Base-by-base conservation (phyloP, 495 filamentous ascomycete species). In the Aspergillus taichungensis region DNA sequence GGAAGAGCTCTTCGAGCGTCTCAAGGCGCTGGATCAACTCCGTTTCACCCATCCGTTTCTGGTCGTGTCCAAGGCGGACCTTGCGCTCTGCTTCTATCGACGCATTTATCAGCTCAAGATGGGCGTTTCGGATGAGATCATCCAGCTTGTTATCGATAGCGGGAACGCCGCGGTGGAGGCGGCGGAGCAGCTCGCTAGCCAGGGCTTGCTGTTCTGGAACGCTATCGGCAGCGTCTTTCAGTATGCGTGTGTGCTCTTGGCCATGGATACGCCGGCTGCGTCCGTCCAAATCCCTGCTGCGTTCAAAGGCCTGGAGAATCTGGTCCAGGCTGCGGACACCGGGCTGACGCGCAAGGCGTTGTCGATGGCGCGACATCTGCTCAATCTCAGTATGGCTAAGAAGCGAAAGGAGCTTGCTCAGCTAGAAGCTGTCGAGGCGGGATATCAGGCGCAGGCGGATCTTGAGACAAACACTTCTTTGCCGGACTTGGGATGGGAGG, bases 221-320 rank as follows among this genome's bases (percentile, higher is more conserved):
- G 56, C 57, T 32, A 64, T 64, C 1, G 59, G 61, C 29, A 62
- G 61, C 31, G 56, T 62, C 34, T 62, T 62, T 46, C 59, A 64
- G 34, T 64, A 62, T 47, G 27, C 47, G 12, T 62, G 54, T 18
- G 34, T 62, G 27, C 27, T 64, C 28, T 49, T 64, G 36, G 61
- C 61, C 30, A 60, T 64, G 0, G 61, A 64, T 43, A 54, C 54
- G 9, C 54, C 59, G 33, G 34, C 43, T 0, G 38, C 59, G 13
- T 58, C 45, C n/a, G 45, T 31, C 2, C 56, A 64, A 36, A 53
- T 62, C 14, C 18, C 6, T 6, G 24, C 45, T 30, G 61, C 59
- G 0, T 62, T 64, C 29, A 60, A 56, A 30, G 53, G 52, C 0
- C 39, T 64, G 43, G 61, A 64, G 12, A 55, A 49, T 13, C 59